Evolutionary conservation across 495 filamentous ascomycete genomes (phyloP).

Genomic region (Neurospora discreta): DNA sequence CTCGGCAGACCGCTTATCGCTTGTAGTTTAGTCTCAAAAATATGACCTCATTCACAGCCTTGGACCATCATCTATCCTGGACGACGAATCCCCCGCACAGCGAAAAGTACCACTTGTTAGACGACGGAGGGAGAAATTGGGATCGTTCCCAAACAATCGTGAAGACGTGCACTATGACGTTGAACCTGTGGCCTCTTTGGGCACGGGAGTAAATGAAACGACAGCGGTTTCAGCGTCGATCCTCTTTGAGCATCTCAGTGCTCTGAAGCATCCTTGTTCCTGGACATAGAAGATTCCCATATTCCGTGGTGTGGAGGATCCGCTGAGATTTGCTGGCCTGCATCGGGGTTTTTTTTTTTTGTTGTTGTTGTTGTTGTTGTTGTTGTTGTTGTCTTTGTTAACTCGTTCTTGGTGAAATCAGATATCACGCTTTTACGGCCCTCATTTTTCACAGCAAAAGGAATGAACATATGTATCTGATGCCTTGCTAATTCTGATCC

Average conservation of each 20-base stretch:
- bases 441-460: neutral
- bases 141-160: neutral
- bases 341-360: too few relatives aligned
- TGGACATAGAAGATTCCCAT: neutral
- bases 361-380: too few relatives aligned
- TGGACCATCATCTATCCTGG: neutral
- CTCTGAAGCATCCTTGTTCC: neutral
- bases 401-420: neutral
- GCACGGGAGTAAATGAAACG: constrained; percentile 16
- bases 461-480: neutral
- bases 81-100: neutral
- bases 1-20: neutral
- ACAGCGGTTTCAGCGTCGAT: constrained; percentile 14
- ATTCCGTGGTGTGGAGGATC: neutral
- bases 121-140: neutral
- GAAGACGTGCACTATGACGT: neutral
- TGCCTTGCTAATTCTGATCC: neutral
- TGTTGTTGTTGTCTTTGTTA: neutral
- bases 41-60: neutral
- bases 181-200: neutral
- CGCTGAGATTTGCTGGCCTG: neutral
- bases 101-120: neutral
- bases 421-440: neutral
- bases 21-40: neutral
- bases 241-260: neutral